Conservation (phyloP, 495 filamentous ascomycete species). For the Hypoxylon trugodes region DNA sequence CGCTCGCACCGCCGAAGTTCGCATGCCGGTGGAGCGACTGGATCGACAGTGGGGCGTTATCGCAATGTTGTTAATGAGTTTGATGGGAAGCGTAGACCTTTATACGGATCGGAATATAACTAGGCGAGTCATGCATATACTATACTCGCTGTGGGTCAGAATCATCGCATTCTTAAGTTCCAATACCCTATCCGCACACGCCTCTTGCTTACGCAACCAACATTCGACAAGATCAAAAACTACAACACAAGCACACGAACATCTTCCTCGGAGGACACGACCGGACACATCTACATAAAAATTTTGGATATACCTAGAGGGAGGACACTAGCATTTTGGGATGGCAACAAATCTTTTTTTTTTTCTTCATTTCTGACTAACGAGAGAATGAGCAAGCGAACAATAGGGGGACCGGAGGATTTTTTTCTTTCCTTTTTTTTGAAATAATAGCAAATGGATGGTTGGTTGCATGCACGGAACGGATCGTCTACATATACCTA, state of each 20-base stretch:
- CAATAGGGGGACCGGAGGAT: constrained; percentile 1
- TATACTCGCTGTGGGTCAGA: too few relatives aligned
- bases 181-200: too few relatives aligned
- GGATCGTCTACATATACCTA: constrained; percentile 8
- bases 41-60: constrained; percentile 26
- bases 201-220: too few relatives aligned
- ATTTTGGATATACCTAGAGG: constrained; percentile 12
- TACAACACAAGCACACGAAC: neutral
- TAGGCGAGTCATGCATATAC: too few relatives aligned
- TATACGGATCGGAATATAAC: constrained; percentile 31
- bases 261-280: neutral
- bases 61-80: constrained; percentile 33
- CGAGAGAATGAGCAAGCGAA: constrained; percentile 10
- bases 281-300: neutral
- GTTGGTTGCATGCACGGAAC: constrained; percentile 14
- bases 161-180: too few relatives aligned
- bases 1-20: constrained; percentile 2
- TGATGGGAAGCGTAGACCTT: constrained; percentile 24
- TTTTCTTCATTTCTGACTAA: neutral
- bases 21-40: neutral
- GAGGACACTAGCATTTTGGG: constrained; percentile 10
- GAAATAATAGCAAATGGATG: too few relatives aligned
- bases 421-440: too few relatives aligned
- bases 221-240: too few relatives aligned
- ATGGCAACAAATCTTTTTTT: neutral